Conservation (phyloP, 768 basidiomycete genomes). For the Russula emetica region DNA sequence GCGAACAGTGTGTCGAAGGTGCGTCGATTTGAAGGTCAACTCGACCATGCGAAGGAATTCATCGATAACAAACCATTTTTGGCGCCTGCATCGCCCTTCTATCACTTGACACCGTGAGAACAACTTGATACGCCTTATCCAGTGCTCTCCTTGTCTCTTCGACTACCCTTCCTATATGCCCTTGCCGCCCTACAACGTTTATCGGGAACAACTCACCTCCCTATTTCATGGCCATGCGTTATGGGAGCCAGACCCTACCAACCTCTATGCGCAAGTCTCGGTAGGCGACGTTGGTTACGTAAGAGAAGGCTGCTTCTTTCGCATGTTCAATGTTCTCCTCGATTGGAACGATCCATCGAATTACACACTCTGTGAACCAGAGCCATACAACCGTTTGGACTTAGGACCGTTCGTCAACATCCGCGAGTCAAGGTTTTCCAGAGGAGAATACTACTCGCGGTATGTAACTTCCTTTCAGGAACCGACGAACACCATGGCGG, state of each 20-base stretch:
- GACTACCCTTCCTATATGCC: constrained; percentile 6
- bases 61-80: not conserved
- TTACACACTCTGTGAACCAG: not conserved
- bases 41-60: not conserved
- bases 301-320: constrained; percentile 24
- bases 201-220: constrained; percentile 26
- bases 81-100: not conserved
- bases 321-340: constrained; percentile 25
- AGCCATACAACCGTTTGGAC: not conserved
- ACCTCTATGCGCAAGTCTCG: constrained; percentile 24
- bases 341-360: constrained; percentile 15
- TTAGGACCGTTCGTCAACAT: not conserved
- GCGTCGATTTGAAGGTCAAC: no score
- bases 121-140: not conserved
- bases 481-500: not conserved
- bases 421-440: not conserved
- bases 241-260: constrained; percentile 28
- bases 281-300: constrained; percentile 29
- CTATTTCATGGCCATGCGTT: constrained; percentile 26
- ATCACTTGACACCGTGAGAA: not conserved
- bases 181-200: constrained; percentile 19
- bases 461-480: not conserved
- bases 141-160: not conserved
- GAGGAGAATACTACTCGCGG: not conserved
- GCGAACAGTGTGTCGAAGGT: no score